A percentile compares a stretch with the other conserved stretches of the same genome.
phyloP scores from a whole-genome alignment of 2,329 filamentous ascomycete genomes.

The Uncinocarpus reesii region DNA sequence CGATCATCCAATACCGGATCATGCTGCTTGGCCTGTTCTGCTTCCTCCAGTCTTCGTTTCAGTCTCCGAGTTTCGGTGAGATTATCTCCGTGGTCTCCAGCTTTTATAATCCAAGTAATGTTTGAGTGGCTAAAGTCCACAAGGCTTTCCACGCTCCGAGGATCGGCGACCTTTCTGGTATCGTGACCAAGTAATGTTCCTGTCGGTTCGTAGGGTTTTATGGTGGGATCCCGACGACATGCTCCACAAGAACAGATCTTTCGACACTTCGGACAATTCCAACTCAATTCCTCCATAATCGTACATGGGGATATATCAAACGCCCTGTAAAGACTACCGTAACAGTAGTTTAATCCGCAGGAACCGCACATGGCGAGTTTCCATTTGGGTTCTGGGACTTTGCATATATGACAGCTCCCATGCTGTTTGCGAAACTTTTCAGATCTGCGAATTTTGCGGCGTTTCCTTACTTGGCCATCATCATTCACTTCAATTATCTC shows the following conservation, averaged over 20 bases:
- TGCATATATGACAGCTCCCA: constrained; percentile 69
- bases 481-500: constrained; percentile 46
- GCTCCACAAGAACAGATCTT: constrained; percentile 77
- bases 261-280: constrained; percentile 80
- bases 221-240: constrained; percentile 60
- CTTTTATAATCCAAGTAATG: constrained; percentile 64
- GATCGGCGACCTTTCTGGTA: constrained; percentile 79
- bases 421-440: constrained; percentile 43
- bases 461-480: constrained; percentile 51
- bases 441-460: constrained; percentile 45
- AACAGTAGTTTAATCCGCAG: constrained; percentile 75
- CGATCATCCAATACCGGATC: constrained; percentile 39
- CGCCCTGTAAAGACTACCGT: constrained; percentile 80
- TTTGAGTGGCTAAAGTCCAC: constrained; percentile 90
- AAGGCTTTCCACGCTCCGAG: constrained; percentile 76
- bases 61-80: constrained; percentile 32
- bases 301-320: constrained; percentile 82
- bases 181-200: constrained; percentile 83
- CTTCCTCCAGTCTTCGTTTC: constrained; percentile 43
- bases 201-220: constrained; percentile 72
- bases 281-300: constrained; percentile 68
- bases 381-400: constrained; percentile 68
- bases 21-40: constrained; percentile 41
- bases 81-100: constrained; percentile 36
- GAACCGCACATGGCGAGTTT: constrained; percentile 71